These are phyloP conservation scores for Vigna nakashimae DNA, from an alignment of 306 rosid species.

Conservation along the genomic window DNA sequence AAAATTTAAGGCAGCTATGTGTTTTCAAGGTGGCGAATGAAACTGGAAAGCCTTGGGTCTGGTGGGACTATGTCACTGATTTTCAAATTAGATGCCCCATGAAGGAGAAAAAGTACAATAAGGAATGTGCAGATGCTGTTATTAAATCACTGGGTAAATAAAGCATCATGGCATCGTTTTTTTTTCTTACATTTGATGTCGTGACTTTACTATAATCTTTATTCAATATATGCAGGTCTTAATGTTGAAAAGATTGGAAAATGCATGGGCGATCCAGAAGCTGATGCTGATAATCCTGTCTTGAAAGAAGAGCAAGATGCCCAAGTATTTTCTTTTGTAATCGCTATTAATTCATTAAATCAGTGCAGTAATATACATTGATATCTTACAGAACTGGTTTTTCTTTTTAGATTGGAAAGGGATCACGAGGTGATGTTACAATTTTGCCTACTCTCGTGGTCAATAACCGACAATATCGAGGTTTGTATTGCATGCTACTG, in stretches of 20 bases:
- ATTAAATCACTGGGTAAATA: conserved; percentile 77
- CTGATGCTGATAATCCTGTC: conserved; percentile 71
- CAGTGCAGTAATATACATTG: conserved; percentile 17
- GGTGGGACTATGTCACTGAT: conserved; percentile 98
- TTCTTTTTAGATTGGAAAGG: conserved; percentile 83
- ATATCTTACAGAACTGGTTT: conserved; percentile 43
- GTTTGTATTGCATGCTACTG: conserved; percentile 56
- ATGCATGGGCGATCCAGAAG: conserved; percentile 82
- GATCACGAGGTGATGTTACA: conserved; percentile 93
- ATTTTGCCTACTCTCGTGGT: conserved; percentile 95
- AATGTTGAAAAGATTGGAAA: conserved; percentile 64
- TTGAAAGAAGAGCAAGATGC: conserved; percentile 94
- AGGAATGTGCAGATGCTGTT: conserved; percentile 76
- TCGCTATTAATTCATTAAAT: conserved; percentile 30
- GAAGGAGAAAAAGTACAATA: conserved; percentile 85
- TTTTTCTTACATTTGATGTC: conserved; percentile 5
- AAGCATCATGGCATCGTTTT: conserved; percentile 6
- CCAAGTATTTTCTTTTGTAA: conserved; percentile 58
- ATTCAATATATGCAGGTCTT: conserved; percentile 60
- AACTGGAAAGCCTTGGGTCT: conserved; percentile 73
- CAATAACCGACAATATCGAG: conserved; percentile 93
- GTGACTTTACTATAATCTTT: conserved; percentile 28
- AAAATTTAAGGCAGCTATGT: conserved; percentile 90
- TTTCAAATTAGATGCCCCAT: conserved; percentile 95
- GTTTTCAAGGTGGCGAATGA: conserved; percentile 79